These are phyloP conservation scores for Euphorbia corollata DNA, from an alignment of 441 rosid genomes.

Conservation along the genomic window DNA sequence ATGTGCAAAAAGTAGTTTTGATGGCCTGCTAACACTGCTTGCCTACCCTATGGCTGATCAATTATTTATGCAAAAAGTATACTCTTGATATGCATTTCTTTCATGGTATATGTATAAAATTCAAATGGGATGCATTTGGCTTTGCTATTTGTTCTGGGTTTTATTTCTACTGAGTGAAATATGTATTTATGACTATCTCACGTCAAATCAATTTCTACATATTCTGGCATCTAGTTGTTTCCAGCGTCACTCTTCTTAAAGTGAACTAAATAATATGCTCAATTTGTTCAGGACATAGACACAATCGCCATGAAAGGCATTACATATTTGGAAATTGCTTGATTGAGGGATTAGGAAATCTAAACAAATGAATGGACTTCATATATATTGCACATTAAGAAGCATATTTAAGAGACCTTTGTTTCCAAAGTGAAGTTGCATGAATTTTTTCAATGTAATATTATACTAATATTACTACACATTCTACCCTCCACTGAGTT, in stretches of 20 bases:
- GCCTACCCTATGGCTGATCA: background rate
- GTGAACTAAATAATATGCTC: background rate
- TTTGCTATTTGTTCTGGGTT: conserved; percentile 4
- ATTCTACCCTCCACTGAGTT: conserved; percentile 18
- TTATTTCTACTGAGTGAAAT: background rate
- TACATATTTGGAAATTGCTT: background rate
- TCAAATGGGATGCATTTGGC: background rate
- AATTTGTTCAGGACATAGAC: background rate
- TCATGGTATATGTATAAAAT: background rate
- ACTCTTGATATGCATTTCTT: background rate
- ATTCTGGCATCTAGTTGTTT: background rate
- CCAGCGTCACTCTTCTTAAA: background rate
- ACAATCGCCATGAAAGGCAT: background rate
- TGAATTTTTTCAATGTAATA: background rate
- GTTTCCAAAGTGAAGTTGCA: background rate
- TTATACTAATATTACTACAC: background rate
- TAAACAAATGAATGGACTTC: background rate
- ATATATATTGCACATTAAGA: background rate
- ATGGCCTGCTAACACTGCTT: background rate
- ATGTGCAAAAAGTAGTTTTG: background rate
- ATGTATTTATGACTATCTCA: background rate
- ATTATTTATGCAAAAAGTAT: background rate
- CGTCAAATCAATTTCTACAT: background rate
- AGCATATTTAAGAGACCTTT: background rate
- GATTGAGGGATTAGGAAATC: background rate